Evolutionary conservation across 164 flowering plant genomes (phyloP).

Genomic region (Vitis riparia): DNA sequence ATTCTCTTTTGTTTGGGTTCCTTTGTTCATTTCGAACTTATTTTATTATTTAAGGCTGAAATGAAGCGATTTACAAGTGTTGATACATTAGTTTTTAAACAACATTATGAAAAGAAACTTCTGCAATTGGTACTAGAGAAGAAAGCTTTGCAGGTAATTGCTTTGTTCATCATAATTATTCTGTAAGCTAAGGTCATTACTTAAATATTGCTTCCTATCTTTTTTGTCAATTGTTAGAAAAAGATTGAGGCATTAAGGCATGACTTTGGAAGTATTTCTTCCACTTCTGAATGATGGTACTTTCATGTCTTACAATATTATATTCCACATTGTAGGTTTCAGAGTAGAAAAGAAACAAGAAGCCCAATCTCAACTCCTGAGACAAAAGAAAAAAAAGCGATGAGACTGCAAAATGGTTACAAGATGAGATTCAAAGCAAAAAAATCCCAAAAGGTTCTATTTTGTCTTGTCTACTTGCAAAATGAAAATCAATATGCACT

Average conservation of each 20-base stretch:
- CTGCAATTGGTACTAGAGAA: constrained; percentile 86
- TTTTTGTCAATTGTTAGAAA: constrained; percentile 49
- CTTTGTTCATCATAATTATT: background rate
- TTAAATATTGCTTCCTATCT: background rate
- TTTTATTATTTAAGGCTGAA: constrained; percentile 70
- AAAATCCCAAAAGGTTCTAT: constrained; percentile 80
- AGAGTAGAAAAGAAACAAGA: constrained; percentile 95
- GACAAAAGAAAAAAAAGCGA: constrained; percentile 96
- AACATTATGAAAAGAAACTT: constrained; percentile 95
- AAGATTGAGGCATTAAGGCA: constrained; percentile 77
- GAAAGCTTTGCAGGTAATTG: constrained; percentile 60
- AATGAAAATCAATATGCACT: background rate
- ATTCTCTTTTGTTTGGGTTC: background rate
- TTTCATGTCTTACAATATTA: background rate
- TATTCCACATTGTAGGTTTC: constrained; percentile 58
- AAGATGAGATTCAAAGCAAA: constrained; percentile 96
- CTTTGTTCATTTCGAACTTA: constrained; percentile 2
- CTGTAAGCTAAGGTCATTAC: background rate
- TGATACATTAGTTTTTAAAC: constrained; percentile 80
- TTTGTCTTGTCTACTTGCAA: background rate
- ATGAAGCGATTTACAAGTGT: constrained; percentile 70
- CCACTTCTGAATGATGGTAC: constrained; percentile 78
- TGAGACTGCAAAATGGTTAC: constrained; percentile 88
- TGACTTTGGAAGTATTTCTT: constrained; percentile 70
- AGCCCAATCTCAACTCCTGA: constrained; percentile 89